Percentiles rank a stretch among this genome's conserved stretches.
phyloP scores from a whole-genome alignment of 1,284 basidiomycete genomes.

The Xerocomus amazonicus region DNA sequence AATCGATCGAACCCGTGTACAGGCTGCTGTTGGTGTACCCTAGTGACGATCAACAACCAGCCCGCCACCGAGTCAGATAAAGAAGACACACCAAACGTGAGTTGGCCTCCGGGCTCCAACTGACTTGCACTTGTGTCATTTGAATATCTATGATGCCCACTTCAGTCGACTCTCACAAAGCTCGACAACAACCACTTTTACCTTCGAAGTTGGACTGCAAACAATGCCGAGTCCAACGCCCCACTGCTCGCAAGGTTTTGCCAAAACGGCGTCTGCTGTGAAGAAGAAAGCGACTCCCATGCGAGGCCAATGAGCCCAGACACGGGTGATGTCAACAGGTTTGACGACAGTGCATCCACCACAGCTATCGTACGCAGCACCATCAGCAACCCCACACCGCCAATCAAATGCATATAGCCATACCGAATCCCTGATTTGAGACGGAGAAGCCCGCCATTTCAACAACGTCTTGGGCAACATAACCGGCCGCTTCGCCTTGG shows the following conservation, averaged over 20 bases:
- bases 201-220: constrained; percentile 38
- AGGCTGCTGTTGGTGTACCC: constrained; percentile 41
- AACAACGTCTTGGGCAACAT: constrained; percentile 38
- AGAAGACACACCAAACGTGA: constrained; percentile 24
- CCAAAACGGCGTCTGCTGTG: constrained; percentile 42
- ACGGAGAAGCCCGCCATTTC: constrained; percentile 45
- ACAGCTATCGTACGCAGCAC: constrained; percentile 16
- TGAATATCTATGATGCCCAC: constrained; percentile 18
- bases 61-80: background rate
- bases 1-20: constrained; percentile 40
- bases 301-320: constrained; percentile 30
- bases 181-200: constrained; percentile 6
- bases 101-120: constrained; percentile 32
- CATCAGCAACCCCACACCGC: constrained; percentile 1
- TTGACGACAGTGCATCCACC: constrained; percentile 11
- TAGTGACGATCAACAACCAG: constrained; percentile 1
- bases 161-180: background rate
- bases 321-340: constrained; percentile 18
- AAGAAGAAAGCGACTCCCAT: constrained; percentile 27
- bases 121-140: constrained; percentile 19
- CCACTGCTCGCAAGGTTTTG: constrained; percentile 40
- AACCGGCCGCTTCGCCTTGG: constrained; percentile 30
- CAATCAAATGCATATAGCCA: constrained; percentile 3
- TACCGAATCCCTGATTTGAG: constrained; percentile 40
- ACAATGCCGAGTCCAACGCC: constrained; percentile 35